Percentiles rank a stretch among this genome's conserved stretches.
These are phyloP conservation scores for Apophysomyces ossiformis DNA, from an alignment of 371 early-diverging fungal species.

Conservation along the genomic window DNA sequence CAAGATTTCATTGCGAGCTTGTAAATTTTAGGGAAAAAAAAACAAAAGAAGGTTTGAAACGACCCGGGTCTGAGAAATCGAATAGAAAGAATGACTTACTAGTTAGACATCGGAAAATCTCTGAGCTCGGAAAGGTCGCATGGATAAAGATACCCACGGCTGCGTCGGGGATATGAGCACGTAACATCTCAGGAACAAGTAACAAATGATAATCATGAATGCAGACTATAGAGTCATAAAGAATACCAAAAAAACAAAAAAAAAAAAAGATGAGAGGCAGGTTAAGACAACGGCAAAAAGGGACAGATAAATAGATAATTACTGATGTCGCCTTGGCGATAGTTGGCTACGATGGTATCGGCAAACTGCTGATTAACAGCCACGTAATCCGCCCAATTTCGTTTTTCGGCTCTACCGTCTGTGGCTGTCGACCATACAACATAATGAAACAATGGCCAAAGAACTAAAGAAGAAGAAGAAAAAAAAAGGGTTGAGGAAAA, in stretches of 20 bases:
- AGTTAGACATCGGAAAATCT: conserved; percentile 87
- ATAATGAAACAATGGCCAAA: conserved; percentile 99
- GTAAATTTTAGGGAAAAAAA: no score
- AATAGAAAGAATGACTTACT: conserved; percentile 36
- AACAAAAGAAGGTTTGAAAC: conserved; percentile 9
- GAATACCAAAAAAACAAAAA: conserved; percentile 55
- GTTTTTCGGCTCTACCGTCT: conserved; percentile 66
- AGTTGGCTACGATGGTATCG: conserved; percentile 73
- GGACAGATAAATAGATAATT: conserved; percentile 14
- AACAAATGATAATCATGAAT: conserved; percentile 99
- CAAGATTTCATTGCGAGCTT: conserved; percentile 89
- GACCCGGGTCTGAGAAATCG: not conserved
- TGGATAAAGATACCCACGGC: conserved; percentile 99
- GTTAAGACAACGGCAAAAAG: no score
- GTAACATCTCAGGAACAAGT: conserved; percentile 91
- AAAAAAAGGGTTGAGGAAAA: not conserved
- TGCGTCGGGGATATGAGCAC: conserved; percentile 69
- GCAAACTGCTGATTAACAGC: conserved; percentile 90
- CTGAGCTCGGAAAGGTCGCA: conserved; percentile 97
- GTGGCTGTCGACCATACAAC: conserved; percentile 81
- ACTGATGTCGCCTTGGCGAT: conserved; percentile 87
- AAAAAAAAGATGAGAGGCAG: no score
- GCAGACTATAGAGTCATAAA: conserved; percentile 85
- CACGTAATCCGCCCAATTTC: conserved; percentile 89
- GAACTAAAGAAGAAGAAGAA: conserved; percentile 45